Base-by-base conservation (phyloP, 805 yeast genomes). In the Candida caryicola region DNA sequence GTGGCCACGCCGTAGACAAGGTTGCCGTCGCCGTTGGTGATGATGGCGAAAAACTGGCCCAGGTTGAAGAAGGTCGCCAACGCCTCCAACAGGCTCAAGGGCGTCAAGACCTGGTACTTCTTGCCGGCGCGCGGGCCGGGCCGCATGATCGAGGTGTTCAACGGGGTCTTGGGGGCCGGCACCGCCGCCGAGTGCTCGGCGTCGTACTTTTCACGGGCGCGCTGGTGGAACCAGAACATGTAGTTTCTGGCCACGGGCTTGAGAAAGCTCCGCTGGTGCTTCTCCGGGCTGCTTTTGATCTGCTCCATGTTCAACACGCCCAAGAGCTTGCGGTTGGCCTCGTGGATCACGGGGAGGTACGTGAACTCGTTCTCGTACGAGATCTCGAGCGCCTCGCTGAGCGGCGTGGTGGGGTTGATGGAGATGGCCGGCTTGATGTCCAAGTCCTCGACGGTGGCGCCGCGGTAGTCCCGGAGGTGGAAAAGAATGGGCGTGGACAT, bases 1-100 rank as follows among this genome's bases (percentile, higher is more conserved):
- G 79, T 76, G 19, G 79, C 82, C 13, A 77, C 81, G 4, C 81
- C 83, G 37, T 77, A 67, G 8, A 78, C 81, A 52, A 76, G 71
- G 45, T 66, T 66, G 4, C 77, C 71, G 33, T 69, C 69, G 17
- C 56, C 69, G 44, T 77, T 79, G 31, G 82, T 76, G 34, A 77
- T 62, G n/a, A 77, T 76, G 3, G 82, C 82, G 50, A 78, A 75
- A 45, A 66, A 75, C 43, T 69, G 61, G 13, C 76, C 79, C 15
- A 55, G 40, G 39, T 63, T 68, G 54, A 78, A 77, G 46, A 77
- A 78, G 25, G 44, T 50, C 15, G 77, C 77, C 45, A 77, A 67
- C 1, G 69, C 66, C 48, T 78, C 82, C 45, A 77, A 62, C 9
- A 81, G 76, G 3, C 79, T 71, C 44, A 65, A 59, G 0, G 82